Percentiles rank a stretch among this genome's conserved stretches.
phyloP scores from a whole-genome alignment of 192 early-diverging fungal genomes.

The Neocallimastix lanati region DNA sequence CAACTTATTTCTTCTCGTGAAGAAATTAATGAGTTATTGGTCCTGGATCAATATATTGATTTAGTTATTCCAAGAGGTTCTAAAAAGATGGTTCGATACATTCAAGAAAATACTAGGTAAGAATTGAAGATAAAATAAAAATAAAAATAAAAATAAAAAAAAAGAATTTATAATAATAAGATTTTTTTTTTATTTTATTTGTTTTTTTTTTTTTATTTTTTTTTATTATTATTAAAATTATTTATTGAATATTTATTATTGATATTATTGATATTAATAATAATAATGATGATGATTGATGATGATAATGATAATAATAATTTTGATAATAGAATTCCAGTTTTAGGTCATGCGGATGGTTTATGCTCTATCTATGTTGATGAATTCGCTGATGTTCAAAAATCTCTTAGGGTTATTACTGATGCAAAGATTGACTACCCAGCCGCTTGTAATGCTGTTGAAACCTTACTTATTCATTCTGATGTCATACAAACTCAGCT shows the following conservation, averaged over 20 bases:
- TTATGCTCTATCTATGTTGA: constrained; percentile 85
- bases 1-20: constrained; percentile 79
- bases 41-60: constrained; percentile 82
- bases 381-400: constrained; percentile 53
- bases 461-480: constrained; percentile 75
- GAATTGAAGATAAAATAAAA: no score
- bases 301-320: no score
- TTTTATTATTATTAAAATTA: no score
- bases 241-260: no score
- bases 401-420: constrained; percentile 59
- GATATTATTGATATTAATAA: no score
- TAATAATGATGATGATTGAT: no score
- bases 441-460: constrained; percentile 88
- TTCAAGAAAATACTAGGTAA: constrained; percentile 81
- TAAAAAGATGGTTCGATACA: constrained; percentile 73
- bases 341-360: constrained; percentile 98
- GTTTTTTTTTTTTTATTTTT: no score
- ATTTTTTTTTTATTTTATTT: no score
- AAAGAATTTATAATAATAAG: no score
- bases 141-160: no score
- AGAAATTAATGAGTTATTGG: constrained; percentile 67
- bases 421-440: constrained; percentile 88
- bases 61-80: constrained; percentile 89
- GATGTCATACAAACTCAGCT: constrained; percentile 15
- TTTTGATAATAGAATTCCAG: constrained; percentile 91